Evolutionary conservation across 2,329 filamentous ascomycete species (phyloP).

Genomic region (Phaeosphaeria sp.): DNA sequence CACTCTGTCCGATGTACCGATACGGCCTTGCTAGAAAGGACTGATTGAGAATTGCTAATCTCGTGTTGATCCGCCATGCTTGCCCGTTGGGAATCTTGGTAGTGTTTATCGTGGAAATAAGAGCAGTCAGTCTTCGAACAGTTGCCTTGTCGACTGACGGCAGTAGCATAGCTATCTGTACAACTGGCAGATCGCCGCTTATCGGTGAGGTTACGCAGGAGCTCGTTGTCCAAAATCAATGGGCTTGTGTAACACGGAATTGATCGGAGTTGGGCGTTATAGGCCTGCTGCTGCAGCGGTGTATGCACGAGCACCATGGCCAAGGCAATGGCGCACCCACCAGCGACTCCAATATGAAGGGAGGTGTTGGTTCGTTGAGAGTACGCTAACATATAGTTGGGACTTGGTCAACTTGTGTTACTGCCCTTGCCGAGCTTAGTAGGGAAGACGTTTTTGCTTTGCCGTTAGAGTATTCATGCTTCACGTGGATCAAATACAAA

Average conservation of each 20-base stretch:
- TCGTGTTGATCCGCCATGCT: background rate
- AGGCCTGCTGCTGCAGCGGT: background rate
- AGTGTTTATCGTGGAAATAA: background rate
- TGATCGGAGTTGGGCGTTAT: background rate
- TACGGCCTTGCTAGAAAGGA: background rate
- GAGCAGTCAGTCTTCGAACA: background rate
- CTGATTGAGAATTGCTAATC: background rate
- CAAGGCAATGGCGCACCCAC: background rate
- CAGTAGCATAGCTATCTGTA: background rate
- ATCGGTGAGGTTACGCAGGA: background rate
- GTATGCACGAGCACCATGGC: background rate
- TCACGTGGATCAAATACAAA: no score
- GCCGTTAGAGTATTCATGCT: no score
- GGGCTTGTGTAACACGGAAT: background rate
- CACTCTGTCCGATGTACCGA: background rate
- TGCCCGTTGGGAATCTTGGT: background rate
- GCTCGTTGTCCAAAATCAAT: background rate
- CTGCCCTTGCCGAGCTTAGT: background rate
- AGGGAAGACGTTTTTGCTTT: no score
- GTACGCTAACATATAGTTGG: background rate
- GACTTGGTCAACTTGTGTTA: background rate
- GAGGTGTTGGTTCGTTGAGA: background rate
- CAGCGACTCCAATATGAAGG: background rate
- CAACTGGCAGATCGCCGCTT: background rate
- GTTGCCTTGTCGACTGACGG: background rate